A percentile compares a stretch with the other conserved stretches of the same genome.
These are phyloP conservation scores for Centaurea solstitialis DNA, from an alignment of 129 eudicot genomes.

Conservation along the genomic window DNA sequence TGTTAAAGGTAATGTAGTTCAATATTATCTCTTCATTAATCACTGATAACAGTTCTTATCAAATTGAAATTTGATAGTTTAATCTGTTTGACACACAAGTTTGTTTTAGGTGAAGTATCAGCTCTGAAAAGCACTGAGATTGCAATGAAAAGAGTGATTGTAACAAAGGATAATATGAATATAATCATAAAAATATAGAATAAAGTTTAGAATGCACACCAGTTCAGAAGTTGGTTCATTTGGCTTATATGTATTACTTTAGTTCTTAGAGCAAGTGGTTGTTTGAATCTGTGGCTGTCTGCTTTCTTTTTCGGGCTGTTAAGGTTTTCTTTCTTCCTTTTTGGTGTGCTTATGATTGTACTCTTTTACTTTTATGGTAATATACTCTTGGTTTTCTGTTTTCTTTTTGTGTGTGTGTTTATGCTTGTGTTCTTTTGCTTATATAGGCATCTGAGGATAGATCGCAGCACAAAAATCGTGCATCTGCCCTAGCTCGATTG, in stretches of 20 bases:
- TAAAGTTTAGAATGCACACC: background rate
- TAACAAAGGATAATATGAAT: background rate
- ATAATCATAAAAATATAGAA: background rate
- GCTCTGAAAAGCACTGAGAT: background rate
- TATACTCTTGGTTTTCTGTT: background rate
- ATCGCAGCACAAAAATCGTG: conserved; percentile 91
- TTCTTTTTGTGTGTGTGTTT: background rate
- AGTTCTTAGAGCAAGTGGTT: background rate
- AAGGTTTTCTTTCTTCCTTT: background rate
- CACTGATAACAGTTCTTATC: background rate
- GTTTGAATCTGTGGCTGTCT: background rate
- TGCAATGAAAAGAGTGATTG: background rate
- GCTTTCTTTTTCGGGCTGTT: background rate
- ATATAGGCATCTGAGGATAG: conserved; percentile 89
- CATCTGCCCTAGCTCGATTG: conserved; percentile 79
- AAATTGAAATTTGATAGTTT: background rate
- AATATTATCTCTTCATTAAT: background rate
- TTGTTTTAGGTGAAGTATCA: background rate
- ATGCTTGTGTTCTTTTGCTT: conserved; percentile 19
- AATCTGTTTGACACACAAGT: background rate
- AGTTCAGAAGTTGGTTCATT: background rate
- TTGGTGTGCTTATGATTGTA: conserved; percentile 11
- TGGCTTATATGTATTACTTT: background rate
- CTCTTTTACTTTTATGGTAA: conserved; percentile 33
- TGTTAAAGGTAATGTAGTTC: background rate